Evolutionary conservation across 352 stramenopile species (phyloP).

Genomic region (Phytophthora megakarya): DNA sequence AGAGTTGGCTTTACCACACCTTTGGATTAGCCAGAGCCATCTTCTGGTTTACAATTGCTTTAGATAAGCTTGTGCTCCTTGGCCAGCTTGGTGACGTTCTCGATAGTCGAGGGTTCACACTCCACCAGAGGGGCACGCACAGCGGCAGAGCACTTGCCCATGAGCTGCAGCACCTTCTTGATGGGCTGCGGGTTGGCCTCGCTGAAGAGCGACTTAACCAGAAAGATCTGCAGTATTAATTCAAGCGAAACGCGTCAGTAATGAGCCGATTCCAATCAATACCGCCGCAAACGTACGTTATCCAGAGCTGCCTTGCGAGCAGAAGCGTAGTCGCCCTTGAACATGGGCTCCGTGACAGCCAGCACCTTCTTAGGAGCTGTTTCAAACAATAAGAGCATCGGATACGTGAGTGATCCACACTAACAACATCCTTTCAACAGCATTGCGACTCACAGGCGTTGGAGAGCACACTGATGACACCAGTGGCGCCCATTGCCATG

Average conservation of each 20-base stretch:
- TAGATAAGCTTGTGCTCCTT: constrained; percentile 83
- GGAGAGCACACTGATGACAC: constrained; percentile 92
- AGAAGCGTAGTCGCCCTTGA: constrained; percentile 79
- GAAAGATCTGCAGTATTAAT: constrained; percentile 62
- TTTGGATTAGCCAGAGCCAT: constrained; percentile 16
- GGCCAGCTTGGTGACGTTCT: constrained; percentile 64
- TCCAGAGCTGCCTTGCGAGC: constrained; percentile 85
- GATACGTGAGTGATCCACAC: not conserved
- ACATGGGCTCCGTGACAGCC: constrained; percentile 75
- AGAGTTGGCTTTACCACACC: constrained; percentile 17
- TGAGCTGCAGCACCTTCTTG: constrained; percentile 89
- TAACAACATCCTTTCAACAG: not conserved
- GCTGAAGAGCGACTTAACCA: constrained; percentile 92
- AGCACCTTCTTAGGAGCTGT: constrained; percentile 86
- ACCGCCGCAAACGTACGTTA: constrained; percentile 59
- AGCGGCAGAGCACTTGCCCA: constrained; percentile 83
- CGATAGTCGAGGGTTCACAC: constrained; percentile 70
- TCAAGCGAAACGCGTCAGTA: constrained; percentile 12
- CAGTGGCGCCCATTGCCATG: constrained; percentile 88
- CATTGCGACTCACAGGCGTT: constrained; percentile 70
- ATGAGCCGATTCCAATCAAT: not conserved
- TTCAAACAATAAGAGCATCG: constrained; percentile 8
- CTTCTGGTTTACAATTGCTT: constrained; percentile 18
- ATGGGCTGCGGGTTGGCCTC: constrained; percentile 93
- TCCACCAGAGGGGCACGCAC: constrained; percentile 79